These are phyloP conservation scores for Plicaturopsis crispa DNA, from an alignment of 768 basidiomycete species.

Conservation along the genomic window DNA sequence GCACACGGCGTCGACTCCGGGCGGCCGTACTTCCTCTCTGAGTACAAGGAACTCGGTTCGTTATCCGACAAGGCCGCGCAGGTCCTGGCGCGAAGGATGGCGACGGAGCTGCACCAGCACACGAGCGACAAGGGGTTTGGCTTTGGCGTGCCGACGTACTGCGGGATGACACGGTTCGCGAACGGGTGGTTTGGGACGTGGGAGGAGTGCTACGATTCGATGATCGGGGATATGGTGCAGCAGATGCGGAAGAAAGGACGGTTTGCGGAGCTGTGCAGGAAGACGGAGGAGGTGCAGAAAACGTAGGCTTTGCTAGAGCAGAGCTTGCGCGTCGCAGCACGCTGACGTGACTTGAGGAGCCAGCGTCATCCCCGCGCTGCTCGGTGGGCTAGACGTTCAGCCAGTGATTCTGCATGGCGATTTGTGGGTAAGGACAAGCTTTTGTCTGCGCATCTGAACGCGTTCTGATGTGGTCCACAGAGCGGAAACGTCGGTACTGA, in stretches of 20 bases:
- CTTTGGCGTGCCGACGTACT: conserved; percentile 69
- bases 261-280: conserved; percentile 38
- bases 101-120: conserved; percentile 55
- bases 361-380: conserved; percentile 69
- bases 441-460: background rate
- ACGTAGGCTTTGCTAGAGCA: conserved; percentile 27
- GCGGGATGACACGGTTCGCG: conserved; percentile 59
- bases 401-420: conserved; percentile 77
- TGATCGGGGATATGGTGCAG: conserved; percentile 51
- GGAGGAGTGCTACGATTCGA: conserved; percentile 57
- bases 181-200: conserved; percentile 73
- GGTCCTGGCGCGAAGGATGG: conserved; percentile 52
- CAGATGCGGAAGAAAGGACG: conserved; percentile 34
- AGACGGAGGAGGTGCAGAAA: conserved; percentile 41
- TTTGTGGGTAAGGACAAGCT: conserved; percentile 53
- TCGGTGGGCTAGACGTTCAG: conserved; percentile 46
- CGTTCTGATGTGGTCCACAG: conserved; percentile 35
- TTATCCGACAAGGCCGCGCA: conserved; percentile 39
- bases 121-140: conserved; percentile 55
- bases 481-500: conserved; percentile 71
- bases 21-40: conserved; percentile 62
- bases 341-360: background rate
- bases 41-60: conserved; percentile 55
- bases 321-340: background rate
- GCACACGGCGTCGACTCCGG: conserved; percentile 37